A percentile compares a stretch with the other conserved stretches of the same genome.
phyloP scores from a whole-genome alignment of 768 basidiomycete species.

The Lactarius akahatsu region DNA sequence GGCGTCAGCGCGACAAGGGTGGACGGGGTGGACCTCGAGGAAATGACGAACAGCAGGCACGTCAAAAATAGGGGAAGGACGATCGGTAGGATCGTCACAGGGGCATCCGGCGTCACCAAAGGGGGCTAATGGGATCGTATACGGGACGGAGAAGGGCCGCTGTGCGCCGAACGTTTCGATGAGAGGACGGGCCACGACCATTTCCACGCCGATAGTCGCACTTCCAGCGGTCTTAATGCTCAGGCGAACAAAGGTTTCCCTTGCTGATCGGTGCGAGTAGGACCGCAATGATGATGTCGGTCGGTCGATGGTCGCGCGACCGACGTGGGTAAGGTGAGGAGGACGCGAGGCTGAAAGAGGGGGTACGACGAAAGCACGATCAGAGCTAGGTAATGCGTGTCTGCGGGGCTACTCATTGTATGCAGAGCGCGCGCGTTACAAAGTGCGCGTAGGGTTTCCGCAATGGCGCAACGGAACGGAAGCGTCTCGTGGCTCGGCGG shows the following conservation, averaged over 20 bases:
- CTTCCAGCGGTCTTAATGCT: neutral
- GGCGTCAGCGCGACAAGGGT: neutral
- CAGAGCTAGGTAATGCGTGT: neutral
- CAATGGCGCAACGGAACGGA: neutral
- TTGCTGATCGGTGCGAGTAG: neutral
- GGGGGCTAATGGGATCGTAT: neutral
- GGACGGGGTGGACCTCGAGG: neutral
- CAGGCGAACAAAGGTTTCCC: neutral
- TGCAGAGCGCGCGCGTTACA: neutral
- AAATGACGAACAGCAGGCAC: neutral
- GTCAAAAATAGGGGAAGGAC: too few species aligned
- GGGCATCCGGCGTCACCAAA: neutral
- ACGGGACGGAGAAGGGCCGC: neutral
- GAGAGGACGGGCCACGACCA: neutral
- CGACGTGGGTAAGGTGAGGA: neutral
- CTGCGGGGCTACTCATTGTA: neutral
- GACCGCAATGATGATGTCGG: neutral
- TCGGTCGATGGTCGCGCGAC: neutral
- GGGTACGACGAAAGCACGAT: neutral
- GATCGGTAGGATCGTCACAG: neutral
- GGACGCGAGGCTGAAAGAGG: neutral
- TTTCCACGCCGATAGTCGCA: neutral
- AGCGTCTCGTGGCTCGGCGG: neutral
- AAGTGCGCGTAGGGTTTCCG: neutral
- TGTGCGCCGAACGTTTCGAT: neutral